Base-by-base conservation (phyloP, 2,329 filamentous ascomycete species). In the Fusarium fracticaudum region DNA sequence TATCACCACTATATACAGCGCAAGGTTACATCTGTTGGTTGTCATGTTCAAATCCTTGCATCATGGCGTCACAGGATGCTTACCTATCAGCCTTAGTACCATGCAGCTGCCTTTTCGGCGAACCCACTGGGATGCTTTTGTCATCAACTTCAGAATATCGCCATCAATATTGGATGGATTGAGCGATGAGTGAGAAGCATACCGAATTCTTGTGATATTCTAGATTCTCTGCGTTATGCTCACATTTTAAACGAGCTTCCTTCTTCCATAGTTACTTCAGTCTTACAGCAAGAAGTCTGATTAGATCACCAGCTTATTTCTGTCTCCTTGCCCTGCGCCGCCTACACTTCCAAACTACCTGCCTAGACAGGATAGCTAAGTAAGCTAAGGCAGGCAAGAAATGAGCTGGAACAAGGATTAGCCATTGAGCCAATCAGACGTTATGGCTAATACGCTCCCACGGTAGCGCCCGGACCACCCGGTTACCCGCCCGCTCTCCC, bases 371-470 rank as follows among this genome's bases (percentile, higher is more conserved):
- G 38, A 0, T 9, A 24, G 29, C 40, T 45, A 45, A 5, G 0
- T 8, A 29, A 24, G 29, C 40, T 45, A 45, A 5, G 0, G 10
- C 26, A 29, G 0, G 18, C 3, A 11, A 45, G 38, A 43, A 58
- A 45, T 33, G 26, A 60, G 57, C 43, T 60, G 57, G 33, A 51
- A 51, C 57, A 51, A 13, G 57, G 57, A 40, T 40, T 10, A 20
- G 20, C 9, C 3, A 5, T 1, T 2, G 0, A 0, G 13, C 57
- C 1, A 60, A 60, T 38, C 20, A 60, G 4, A 24, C 5, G 0
- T 22, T 2, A 11, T 11, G 44, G 24, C 51, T 54, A 10, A 54
- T 0, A 33, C 29, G 14, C 18, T 13, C 35, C 1, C 2, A 54
- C 3, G 4, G n/a, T 54, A 38, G 35, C 35, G 51, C 51, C 51